Percentiles rank a stretch among this genome's conserved stretches.
Evolutionary conservation across 345 rosid species (phyloP).

Genomic region (Euphorbia peplus): DNA sequence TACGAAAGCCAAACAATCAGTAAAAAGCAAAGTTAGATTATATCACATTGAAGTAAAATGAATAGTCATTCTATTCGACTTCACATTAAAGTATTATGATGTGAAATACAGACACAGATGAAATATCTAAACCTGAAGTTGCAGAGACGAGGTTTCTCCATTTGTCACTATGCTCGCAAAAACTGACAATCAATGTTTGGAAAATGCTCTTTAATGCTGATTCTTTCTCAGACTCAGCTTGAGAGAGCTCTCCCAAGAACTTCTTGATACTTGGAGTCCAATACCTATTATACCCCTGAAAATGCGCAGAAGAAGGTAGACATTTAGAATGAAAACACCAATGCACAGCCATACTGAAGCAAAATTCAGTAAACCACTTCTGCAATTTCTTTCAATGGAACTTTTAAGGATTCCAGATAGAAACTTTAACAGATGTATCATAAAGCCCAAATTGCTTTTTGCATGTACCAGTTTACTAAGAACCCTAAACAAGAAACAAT

Average conservation of each 20-base stretch:
- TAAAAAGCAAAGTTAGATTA: constrained; percentile 5
- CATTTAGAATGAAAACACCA: background rate
- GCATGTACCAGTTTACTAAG: background rate
- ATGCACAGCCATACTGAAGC: background rate
- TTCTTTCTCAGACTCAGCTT: constrained; percentile 84
- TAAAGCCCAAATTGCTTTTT: background rate
- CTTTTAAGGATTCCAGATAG: background rate
- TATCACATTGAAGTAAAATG: background rate
- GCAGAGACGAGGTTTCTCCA: constrained; percentile 81
- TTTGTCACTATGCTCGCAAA: constrained; percentile 70
- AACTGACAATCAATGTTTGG: constrained; percentile 64
- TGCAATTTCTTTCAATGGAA: background rate
- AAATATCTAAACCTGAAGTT: constrained; percentile 55
- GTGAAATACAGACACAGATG: constrained; percentile 1
- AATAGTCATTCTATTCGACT: too few relatives aligned
- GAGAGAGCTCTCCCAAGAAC: constrained; percentile 58
- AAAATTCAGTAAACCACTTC: background rate
- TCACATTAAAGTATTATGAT: background rate
- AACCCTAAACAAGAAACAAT: background rate
- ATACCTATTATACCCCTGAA: constrained; percentile 84
- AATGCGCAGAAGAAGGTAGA: constrained; percentile 7
- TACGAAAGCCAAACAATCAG: constrained; percentile 16
- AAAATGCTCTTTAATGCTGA: constrained; percentile 67
- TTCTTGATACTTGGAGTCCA: constrained; percentile 87
- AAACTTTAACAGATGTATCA: background rate